These are phyloP conservation scores for Pterula multifida DNA, from an alignment of 1,284 basidiomycete genomes.

Conservation along the genomic window DNA sequence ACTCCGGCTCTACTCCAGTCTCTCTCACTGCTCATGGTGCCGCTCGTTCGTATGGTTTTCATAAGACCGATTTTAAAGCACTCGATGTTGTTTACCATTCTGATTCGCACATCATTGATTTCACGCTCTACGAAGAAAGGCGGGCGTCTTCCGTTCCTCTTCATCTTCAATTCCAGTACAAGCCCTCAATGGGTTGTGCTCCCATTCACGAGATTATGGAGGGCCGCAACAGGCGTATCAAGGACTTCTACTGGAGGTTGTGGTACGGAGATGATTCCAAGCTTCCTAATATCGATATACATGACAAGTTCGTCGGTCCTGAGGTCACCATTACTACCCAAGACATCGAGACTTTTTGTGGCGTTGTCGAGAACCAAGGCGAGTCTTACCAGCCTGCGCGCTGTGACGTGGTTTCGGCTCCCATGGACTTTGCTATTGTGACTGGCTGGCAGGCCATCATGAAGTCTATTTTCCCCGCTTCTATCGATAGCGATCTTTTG, in stretches of 20 bases:
- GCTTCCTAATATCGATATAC: conserved; percentile 66
- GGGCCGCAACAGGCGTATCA: conserved; percentile 86
- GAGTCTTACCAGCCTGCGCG: conserved; percentile 80
- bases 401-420: conserved; percentile 64
- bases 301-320: conserved; percentile 73
- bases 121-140: conserved; percentile 82
- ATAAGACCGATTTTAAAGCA: conserved; percentile 73
- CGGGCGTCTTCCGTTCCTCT: conserved; percentile 71
- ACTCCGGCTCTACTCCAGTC: conserved; percentile 31
- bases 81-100: conserved; percentile 61
- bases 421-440: conserved; percentile 99
- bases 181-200: conserved; percentile 80
- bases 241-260: conserved; percentile 92
- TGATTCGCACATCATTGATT: conserved; percentile 48
- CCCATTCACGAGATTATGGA: conserved; percentile 88
- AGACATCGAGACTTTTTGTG: conserved; percentile 84
- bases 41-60: conserved; percentile 71
- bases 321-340: conserved; percentile 68
- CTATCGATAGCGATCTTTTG: conserved; percentile 87
- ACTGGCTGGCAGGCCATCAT: conserved; percentile 98
- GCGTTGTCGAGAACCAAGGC: conserved; percentile 86
- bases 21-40: conserved; percentile 63
- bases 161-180: conserved; percentile 74
- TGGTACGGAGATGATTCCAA: conserved; percentile 85
- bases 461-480: conserved; percentile 89